These are phyloP conservation scores for Dalbergia cultrata DNA, from an alignment of 306 rosid species.

Conservation along the genomic window DNA sequence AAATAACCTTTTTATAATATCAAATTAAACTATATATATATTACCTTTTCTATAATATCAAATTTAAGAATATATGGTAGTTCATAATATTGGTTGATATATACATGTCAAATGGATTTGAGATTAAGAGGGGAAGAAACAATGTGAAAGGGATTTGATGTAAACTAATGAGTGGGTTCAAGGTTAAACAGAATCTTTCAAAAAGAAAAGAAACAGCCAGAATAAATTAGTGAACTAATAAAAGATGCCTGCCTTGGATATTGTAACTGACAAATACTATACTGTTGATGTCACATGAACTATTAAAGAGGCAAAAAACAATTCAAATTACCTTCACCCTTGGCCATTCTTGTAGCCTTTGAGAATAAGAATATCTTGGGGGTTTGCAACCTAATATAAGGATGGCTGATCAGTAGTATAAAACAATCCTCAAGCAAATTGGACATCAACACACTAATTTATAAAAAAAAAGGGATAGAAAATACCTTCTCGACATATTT, in stretches of 20 bases:
- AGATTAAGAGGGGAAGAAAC: conserved; percentile 23
- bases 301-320: conserved; percentile 14
- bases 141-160: conserved; percentile 8
- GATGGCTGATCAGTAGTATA: conserved; percentile 41
- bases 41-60: no score
- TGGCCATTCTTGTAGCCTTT: conserved; percentile 81
- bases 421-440: conserved; percentile 46
- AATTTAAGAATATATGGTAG: no score
- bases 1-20: no score
- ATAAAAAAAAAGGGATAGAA: conserved; percentile 42
- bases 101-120: no score
- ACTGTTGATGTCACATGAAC: conserved; percentile 32
- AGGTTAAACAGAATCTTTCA: neutral
- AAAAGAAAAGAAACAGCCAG: conserved; percentile 21
- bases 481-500: conserved; percentile 97
- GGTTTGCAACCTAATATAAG: conserved; percentile 88
- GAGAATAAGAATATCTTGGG: conserved; percentile 98
- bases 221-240: conserved; percentile 18
- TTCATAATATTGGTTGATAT: no score
- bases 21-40: no score
- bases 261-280: no score
- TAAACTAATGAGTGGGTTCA: neutral
- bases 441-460: conserved; percentile 41
- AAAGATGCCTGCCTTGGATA: conserved; percentile 36
- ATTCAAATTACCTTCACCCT: conserved; percentile 66